phyloP scores from a whole-genome alignment of 441 rosid genomes.

The Gossypium aridum region DNA sequence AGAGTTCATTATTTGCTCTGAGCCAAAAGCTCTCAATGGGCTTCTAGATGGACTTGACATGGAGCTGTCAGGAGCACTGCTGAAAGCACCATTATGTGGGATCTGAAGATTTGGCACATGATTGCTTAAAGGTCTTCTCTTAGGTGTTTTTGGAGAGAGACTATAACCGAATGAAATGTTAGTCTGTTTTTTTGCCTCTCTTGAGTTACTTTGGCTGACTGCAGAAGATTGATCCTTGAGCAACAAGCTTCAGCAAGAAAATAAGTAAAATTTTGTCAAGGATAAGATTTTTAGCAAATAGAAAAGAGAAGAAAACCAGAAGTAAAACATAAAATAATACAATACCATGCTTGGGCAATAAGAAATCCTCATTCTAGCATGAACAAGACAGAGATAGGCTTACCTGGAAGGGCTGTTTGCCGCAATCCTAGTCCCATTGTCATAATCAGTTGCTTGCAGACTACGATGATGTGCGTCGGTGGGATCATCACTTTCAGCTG shows the following conservation, averaged over 20 bases:
- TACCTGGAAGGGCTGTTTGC: conserved; percentile 47
- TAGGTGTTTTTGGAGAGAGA: conserved; percentile 32
- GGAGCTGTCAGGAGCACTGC: conserved; percentile 50
- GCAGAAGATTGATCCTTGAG: conserved; percentile 28
- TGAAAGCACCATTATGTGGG: conserved; percentile 31
- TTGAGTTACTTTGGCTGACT: conserved; percentile 20
- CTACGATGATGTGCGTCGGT: conserved; percentile 38
- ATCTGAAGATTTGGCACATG: conserved; percentile 37
- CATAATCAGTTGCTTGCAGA: conserved; percentile 50
- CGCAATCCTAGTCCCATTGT: conserved; percentile 39
- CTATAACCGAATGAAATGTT: conserved; percentile 29
- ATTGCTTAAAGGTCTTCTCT: conserved; percentile 29
- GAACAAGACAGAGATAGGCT: conserved; percentile 19
- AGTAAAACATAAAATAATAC: not conserved
- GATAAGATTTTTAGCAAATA: not conserved
- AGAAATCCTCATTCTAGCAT: conserved; percentile 1
- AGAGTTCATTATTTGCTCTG: conserved; percentile 38
- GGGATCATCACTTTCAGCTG: conserved; percentile 56
- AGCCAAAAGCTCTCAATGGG: conserved; percentile 39
- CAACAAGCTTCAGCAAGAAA: conserved; percentile 24
- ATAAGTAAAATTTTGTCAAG: conserved; percentile 11
- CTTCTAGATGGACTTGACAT: conserved; percentile 54
- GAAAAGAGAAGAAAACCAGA: not conserved
- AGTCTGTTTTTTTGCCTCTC: conserved; percentile 32
- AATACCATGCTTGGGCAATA: not conserved